phyloP scores from a whole-genome alignment of 768 basidiomycete genomes.

The Neoboletus magnificus region DNA sequence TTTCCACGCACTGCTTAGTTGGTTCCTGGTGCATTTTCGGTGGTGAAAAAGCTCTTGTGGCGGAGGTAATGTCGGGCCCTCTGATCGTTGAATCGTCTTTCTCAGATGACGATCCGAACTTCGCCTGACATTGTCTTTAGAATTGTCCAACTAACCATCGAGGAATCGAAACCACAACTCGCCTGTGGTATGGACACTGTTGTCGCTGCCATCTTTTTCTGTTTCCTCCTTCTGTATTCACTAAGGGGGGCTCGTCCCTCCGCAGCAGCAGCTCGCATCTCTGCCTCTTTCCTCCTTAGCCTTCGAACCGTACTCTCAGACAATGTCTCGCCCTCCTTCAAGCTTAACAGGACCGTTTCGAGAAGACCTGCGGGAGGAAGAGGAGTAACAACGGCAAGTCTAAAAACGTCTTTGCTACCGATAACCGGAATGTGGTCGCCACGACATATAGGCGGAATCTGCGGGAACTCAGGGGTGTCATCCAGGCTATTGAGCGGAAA shows the following conservation, averaged over 20 bases:
- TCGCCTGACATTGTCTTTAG: not conserved
- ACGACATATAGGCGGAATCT: slow-evolving; percentile 16
- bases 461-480: slow-evolving; percentile 19
- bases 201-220: slow-evolving; percentile 11
- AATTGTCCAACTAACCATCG: not conserved
- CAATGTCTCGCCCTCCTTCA: slow-evolving; percentile 22
- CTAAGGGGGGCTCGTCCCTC: slow-evolving; percentile 23
- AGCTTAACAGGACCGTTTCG: slow-evolving; percentile 18
- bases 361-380: slow-evolving; percentile 21
- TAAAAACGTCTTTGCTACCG: slow-evolving; percentile 5
- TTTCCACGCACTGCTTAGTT: not conserved
- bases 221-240: slow-evolving; percentile 22
- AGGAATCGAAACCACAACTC: not conserved
- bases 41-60: not conserved
- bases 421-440: not conserved
- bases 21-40: not conserved
- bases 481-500: slow-evolving; percentile 1
- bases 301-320: slow-evolving; percentile 27
- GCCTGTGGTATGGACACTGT: slow-evolving; percentile 6
- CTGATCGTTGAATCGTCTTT: not conserved
- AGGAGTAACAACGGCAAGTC: slow-evolving; percentile 17
- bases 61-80: not conserved
- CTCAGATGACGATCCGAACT: not conserved
- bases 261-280: slow-evolving; percentile 16
- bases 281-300: slow-evolving; percentile 23